A percentile compares a stretch with the other conserved stretches of the same genome.
Evolutionary conservation across 208 protist genomes (phyloP).

Genomic region (Plasmodiophora brassicae): DNA sequence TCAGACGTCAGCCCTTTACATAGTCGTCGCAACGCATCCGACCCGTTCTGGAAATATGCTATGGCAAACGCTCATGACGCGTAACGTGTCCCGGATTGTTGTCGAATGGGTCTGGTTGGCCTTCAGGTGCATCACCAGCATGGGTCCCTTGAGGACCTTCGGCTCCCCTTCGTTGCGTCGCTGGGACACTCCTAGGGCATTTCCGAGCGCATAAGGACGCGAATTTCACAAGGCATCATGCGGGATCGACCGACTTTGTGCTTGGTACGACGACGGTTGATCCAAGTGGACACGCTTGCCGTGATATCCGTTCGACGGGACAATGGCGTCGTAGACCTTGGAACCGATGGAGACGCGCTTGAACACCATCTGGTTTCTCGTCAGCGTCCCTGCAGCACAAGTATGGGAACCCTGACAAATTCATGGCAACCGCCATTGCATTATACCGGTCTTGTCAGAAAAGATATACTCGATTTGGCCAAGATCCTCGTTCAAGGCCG

Average conservation of each 20-base stretch:
- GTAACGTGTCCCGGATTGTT: not conserved
- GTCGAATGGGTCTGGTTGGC: not conserved
- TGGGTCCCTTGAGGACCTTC: not conserved
- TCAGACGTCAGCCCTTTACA: too few species aligned
- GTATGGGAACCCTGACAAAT: too few species aligned
- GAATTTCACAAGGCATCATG: too few species aligned
- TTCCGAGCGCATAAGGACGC: too few species aligned
- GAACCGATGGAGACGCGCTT: constrained; percentile 55
- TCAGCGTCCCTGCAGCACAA: constrained; percentile 29
- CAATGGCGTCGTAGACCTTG: constrained; percentile 52
- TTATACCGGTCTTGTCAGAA: constrained; percentile 56
- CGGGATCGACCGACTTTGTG: too few species aligned
- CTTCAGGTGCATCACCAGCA: not conserved
- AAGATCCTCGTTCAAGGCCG: constrained; percentile 43
- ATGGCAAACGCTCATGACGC: constrained; percentile 2
- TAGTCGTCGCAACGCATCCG: too few species aligned
- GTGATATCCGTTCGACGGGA: not conserved
- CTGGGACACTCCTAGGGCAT: too few species aligned
- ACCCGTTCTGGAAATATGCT: not conserved
- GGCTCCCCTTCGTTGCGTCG: too few species aligned
- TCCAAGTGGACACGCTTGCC: too few species aligned
- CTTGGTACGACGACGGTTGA: too few species aligned
- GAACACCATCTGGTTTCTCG: constrained; percentile 49
- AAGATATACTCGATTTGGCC: constrained; percentile 57
- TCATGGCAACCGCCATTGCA: constrained; percentile 24